Evolutionary conservation across 148 eudicot genomes (phyloP).

Genomic region (Fagopyrum esculentum): DNA sequence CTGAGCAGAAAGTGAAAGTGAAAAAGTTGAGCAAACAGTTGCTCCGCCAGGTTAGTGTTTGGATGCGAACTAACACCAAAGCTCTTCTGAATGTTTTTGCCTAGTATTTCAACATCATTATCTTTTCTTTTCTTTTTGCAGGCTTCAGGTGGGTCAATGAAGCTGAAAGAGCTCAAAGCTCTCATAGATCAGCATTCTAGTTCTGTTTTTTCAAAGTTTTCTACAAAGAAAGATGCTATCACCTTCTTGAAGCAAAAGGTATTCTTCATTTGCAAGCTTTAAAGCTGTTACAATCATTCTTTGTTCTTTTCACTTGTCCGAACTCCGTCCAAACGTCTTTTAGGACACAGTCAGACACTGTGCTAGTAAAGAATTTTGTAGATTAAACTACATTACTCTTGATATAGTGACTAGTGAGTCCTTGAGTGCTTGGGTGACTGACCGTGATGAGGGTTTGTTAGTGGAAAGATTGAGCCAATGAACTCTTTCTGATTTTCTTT

Average conservation of each 20-base stretch:
- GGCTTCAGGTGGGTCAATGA: slow-evolving; percentile 59
- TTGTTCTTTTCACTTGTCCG: neutral
- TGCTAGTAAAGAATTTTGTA: neutral
- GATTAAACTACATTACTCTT: neutral
- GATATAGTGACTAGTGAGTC: neutral
- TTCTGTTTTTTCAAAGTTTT: slow-evolving; percentile 43
- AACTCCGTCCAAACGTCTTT: too few relatives aligned
- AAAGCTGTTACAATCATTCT: neutral
- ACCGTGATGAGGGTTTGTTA: too few relatives aligned
- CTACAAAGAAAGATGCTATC: slow-evolving; percentile 53
- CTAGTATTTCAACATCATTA: neutral
- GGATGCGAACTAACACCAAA: neutral
- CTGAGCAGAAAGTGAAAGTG: slow-evolving; percentile 55
- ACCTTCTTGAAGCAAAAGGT: slow-evolving; percentile 76
- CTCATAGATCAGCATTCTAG: slow-evolving; percentile 56
- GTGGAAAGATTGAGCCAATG: too few relatives aligned
- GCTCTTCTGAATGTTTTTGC: neutral
- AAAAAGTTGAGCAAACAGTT: slow-evolving; percentile 66
- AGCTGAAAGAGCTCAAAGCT: slow-evolving; percentile 76
- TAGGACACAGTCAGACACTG: too few relatives aligned
- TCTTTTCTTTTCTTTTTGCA: slow-evolving; percentile 21
- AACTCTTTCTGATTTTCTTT: too few relatives aligned
- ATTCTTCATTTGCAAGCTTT: slow-evolving; percentile 2
- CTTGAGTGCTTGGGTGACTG: too few relatives aligned
- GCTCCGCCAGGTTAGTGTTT: slow-evolving; percentile 57